phyloP scores from a whole-genome alignment of 805 yeast genomes.

The Ogataea haglerorum region DNA sequence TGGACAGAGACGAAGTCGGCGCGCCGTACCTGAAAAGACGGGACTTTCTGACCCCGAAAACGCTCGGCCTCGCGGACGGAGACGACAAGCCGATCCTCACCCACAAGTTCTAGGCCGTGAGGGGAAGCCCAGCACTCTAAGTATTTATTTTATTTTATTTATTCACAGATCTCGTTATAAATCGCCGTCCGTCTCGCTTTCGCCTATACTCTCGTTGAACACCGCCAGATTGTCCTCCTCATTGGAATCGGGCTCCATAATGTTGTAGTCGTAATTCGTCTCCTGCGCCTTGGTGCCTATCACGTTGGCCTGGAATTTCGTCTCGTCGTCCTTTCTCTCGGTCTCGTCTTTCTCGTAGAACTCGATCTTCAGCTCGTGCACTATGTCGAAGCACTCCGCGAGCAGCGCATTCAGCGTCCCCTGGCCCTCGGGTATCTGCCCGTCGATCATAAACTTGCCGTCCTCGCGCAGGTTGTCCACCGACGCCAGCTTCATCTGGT shows the following conservation, averaged over 20 bases:
- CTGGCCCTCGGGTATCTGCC: conserved; percentile 95
- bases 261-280: conserved; percentile 34
- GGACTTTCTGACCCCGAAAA: conserved; percentile 37
- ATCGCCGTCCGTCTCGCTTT: conserved; percentile 25
- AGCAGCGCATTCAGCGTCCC: conserved; percentile 88
- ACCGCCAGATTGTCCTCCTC: conserved; percentile 30
- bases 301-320: conserved; percentile 31
- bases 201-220: conserved; percentile 31
- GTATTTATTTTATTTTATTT: conserved; percentile 1
- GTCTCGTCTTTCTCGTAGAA: conserved; percentile 58
- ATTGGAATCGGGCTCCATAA: conserved; percentile 30
- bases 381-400: conserved; percentile 91
- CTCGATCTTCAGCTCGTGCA: conserved; percentile 86
- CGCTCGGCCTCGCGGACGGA: conserved; percentile 36
- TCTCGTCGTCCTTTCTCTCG: conserved; percentile 29
- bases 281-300: conserved; percentile 37
- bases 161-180: conserved; percentile 3
- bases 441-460: conserved; percentile 87
- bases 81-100: conserved; percentile 32
- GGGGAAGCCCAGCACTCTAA: conserved; percentile 1
- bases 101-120: conserved; percentile 19
- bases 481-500: conserved; percentile 89
- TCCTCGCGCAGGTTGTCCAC: conserved; percentile 83
- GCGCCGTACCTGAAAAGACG: conserved; percentile 39
- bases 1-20: conserved; percentile 31